Conservation (phyloP, 2,329 filamentous ascomycete species). For the Pestalotiopsis sp. region DNA sequence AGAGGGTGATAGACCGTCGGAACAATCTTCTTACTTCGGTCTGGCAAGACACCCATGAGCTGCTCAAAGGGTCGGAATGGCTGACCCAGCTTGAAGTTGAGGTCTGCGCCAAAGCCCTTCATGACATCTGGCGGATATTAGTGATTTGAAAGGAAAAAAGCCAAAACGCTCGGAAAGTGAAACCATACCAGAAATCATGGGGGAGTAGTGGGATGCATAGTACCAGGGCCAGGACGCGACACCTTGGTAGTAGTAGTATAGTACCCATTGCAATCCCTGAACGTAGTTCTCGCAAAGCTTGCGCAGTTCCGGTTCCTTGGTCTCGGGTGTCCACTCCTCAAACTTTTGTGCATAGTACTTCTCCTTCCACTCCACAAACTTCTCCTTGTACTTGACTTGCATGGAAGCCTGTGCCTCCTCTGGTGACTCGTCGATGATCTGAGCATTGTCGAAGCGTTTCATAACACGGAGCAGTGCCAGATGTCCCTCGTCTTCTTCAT, state of each 20-base stretch:
- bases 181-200: slow-evolving; percentile 80
- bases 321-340: slow-evolving; percentile 73
- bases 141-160: slow-evolving; percentile 13
- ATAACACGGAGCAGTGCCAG: slow-evolving; percentile 84
- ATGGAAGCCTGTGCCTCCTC: slow-evolving; percentile 80
- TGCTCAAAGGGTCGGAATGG: slow-evolving; percentile 96
- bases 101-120: slow-evolving; percentile 81
- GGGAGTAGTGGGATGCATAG: slow-evolving; percentile 95
- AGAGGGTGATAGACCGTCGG: slow-evolving; percentile 84
- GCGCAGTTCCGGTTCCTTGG: slow-evolving; percentile 74
- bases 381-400: slow-evolving; percentile 84
- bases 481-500: slow-evolving; percentile 82
- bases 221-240: slow-evolving; percentile 99
- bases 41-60: slow-evolving; percentile 96
- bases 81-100: slow-evolving; percentile 92
- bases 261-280: slow-evolving; percentile 95
- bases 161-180: neutral
- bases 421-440: slow-evolving; percentile 76
- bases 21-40: slow-evolving; percentile 96
- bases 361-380: slow-evolving; percentile 92
- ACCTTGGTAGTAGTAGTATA: slow-evolving; percentile 97
- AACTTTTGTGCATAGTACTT: slow-evolving; percentile 92
- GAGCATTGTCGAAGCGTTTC: slow-evolving; percentile 88
- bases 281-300: slow-evolving; percentile 95
- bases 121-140: slow-evolving; percentile 69